Conservation (phyloP, 1,284 basidiomycete species). For the Trichosporon coremiiforme region DNA sequence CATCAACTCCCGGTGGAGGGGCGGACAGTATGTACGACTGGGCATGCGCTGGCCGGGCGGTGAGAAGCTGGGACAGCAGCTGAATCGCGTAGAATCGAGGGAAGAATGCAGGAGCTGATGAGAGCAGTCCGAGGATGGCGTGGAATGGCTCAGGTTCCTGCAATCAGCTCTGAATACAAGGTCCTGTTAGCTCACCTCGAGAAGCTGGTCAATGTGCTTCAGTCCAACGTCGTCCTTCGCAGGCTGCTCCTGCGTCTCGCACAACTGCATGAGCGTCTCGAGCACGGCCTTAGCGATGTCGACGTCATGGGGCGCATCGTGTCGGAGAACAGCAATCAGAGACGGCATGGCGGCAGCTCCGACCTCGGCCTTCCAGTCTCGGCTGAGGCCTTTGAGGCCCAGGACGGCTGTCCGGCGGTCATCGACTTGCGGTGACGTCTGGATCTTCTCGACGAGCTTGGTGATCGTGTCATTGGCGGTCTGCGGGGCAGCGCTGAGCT, state of each 20-base stretch:
- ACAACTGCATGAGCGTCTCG: slow-evolving; percentile 70
- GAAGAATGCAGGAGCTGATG: slow-evolving; percentile 67
- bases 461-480: slow-evolving; percentile 81
- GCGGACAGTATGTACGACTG: slow-evolving; percentile 79
- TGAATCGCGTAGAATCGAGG: slow-evolving; percentile 84
- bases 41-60: slow-evolving; percentile 74
- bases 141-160: slow-evolving; percentile 67
- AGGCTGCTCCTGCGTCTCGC: slow-evolving; percentile 54
- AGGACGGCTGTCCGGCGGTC: slow-evolving; percentile 90
- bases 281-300: slow-evolving; percentile 88
- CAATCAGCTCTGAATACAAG: not conserved
- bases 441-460: slow-evolving; percentile 82
- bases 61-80: slow-evolving; percentile 74
- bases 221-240: slow-evolving; percentile 58
- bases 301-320: slow-evolving; percentile 82
- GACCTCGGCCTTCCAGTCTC: slow-evolving; percentile 88
- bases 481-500: slow-evolving; percentile 62
- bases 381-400: slow-evolving; percentile 84
- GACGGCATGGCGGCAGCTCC: slow-evolving; percentile 73
- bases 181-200: slow-evolving; percentile 37
- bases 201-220: slow-evolving; percentile 56
- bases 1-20: slow-evolving; percentile 52
- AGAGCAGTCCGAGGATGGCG: slow-evolving; percentile 75
- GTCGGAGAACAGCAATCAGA: slow-evolving; percentile 75
- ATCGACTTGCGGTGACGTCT: slow-evolving; percentile 78